Evolutionary conservation across 2,329 filamentous ascomycete genomes (phyloP).

Genomic region (Monilinia vaccinii-corymbosi): DNA sequence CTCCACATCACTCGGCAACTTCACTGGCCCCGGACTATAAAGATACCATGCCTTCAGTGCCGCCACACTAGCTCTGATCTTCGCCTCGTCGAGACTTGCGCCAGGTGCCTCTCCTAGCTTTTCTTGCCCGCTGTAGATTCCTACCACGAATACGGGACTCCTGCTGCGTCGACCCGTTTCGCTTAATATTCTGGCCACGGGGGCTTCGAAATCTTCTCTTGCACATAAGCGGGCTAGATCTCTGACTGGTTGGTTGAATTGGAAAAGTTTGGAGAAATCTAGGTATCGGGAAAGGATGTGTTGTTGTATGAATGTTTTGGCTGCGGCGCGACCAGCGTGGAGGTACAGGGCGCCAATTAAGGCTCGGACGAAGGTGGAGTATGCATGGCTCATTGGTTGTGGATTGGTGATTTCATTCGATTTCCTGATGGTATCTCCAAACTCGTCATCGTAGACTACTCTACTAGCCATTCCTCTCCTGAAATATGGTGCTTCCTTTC

Average conservation of each 20-base stretch:
- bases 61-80: slow-evolving; percentile 70
- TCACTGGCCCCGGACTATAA: slow-evolving; percentile 58
- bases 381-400: slow-evolving; percentile 39
- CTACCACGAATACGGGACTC: slow-evolving; percentile 86
- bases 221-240: slow-evolving; percentile 79
- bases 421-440: slow-evolving; percentile 54
- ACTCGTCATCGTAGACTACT: slow-evolving; percentile 75
- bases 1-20: slow-evolving; percentile 36
- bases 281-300: slow-evolving; percentile 78
- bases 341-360: slow-evolving; percentile 78
- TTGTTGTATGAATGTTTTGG: slow-evolving; percentile 71
- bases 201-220: slow-evolving; percentile 79
- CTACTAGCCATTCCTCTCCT: slow-evolving; percentile 66
- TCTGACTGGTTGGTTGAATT: slow-evolving; percentile 73
- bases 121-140: slow-evolving; percentile 84
- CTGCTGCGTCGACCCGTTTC: slow-evolving; percentile 82
- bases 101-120: slow-evolving; percentile 89
- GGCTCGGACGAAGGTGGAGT: slow-evolving; percentile 71
- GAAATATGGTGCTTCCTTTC: slow-evolving; percentile 44
- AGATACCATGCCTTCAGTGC: slow-evolving; percentile 93
- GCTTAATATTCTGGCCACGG: slow-evolving; percentile 76
- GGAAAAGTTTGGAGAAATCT: slow-evolving; percentile 68
- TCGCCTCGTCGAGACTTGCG: slow-evolving; percentile 66
- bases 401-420: slow-evolving; percentile 21
- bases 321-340: slow-evolving; percentile 69